A percentile compares a stretch with the other conserved stretches of the same genome.
Conservation (phyloP, 106 monocot genomes). For the Hemerocallis citrina region DNA sequence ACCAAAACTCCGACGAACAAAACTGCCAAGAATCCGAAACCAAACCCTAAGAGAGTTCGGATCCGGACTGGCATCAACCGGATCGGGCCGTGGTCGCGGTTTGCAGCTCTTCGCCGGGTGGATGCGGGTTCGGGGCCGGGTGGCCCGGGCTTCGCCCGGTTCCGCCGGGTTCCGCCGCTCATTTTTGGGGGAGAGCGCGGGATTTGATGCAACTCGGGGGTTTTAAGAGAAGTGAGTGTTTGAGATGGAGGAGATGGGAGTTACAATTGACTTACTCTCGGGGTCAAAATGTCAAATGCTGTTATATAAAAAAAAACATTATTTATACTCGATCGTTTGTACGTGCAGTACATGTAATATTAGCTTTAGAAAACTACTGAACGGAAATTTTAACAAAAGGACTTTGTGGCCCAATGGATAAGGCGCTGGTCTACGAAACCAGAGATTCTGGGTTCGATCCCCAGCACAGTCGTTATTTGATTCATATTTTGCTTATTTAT, state of each 20-base stretch:
- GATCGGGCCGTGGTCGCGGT: slow-evolving; percentile 38
- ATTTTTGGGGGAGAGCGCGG: no score
- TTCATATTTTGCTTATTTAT: no score
- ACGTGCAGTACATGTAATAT: no score
- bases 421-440: slow-evolving; percentile 99
- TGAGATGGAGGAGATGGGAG: no score
- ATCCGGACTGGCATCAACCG: slow-evolving; percentile 28
- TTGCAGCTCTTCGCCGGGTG: slow-evolving; percentile 4
- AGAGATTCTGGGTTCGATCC: slow-evolving; percentile 94
- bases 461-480: slow-evolving; percentile 79
- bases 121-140: background rate
- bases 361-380: no score
- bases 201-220: no score
- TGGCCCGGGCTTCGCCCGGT: slow-evolving; percentile 7
- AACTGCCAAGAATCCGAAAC: slow-evolving; percentile 20
- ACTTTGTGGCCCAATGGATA: slow-evolving; percentile 99
- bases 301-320: no score
- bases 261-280: no score
- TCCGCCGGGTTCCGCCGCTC: slow-evolving; percentile 23
- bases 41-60: slow-evolving; percentile 19
- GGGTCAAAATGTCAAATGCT: no score
- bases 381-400: no score
- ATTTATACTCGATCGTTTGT: no score
- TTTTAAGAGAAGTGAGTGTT: no score
- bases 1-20: slow-evolving; percentile 11